Evolutionary conservation across 2,329 filamentous ascomycete genomes (phyloP).

Genomic region (Hymenoscyphus repandus): DNA sequence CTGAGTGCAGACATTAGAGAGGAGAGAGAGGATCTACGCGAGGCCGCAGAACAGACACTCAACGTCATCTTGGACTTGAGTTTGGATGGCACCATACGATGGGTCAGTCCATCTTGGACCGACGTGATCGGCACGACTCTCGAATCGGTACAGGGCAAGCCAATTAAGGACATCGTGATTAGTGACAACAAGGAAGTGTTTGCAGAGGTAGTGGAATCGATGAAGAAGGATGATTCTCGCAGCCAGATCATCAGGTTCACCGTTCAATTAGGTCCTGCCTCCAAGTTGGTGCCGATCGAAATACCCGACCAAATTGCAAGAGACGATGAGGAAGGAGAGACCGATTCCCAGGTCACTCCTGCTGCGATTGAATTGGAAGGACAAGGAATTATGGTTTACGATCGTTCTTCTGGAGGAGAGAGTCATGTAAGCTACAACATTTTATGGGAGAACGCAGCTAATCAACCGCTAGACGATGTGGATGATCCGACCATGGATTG

Average conservation of each 20-base stretch:
- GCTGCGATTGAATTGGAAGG: constrained; percentile 77
- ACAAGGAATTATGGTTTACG: constrained; percentile 97
- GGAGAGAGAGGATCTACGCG: constrained; percentile 87
- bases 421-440: constrained; percentile 69
- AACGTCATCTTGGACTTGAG: constrained; percentile 95
- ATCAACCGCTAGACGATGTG: constrained; percentile 76
- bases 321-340: constrained; percentile 27
- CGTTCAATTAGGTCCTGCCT: constrained; percentile 63
- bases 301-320: constrained; percentile 25
- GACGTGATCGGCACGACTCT: constrained; percentile 81
- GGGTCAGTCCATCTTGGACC: constrained; percentile 94
- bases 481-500: constrained; percentile 93
- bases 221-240: constrained; percentile 87
- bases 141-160: constrained; percentile 66
- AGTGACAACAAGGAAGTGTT: constrained; percentile 76
- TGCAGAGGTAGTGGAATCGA: constrained; percentile 74
- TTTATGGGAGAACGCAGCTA: constrained; percentile 21
- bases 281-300: constrained; percentile 50
- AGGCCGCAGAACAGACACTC: constrained; percentile 91
- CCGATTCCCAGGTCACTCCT: constrained; percentile 34
- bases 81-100: constrained; percentile 83
- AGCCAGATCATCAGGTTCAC: constrained; percentile 86
- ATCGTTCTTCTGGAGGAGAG: constrained; percentile 76
- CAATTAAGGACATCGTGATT: constrained; percentile 75
- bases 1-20: constrained; percentile 87